Base-by-base conservation (phyloP, 352 stramenopile species). In the Globisporangium viniferum region DNA sequence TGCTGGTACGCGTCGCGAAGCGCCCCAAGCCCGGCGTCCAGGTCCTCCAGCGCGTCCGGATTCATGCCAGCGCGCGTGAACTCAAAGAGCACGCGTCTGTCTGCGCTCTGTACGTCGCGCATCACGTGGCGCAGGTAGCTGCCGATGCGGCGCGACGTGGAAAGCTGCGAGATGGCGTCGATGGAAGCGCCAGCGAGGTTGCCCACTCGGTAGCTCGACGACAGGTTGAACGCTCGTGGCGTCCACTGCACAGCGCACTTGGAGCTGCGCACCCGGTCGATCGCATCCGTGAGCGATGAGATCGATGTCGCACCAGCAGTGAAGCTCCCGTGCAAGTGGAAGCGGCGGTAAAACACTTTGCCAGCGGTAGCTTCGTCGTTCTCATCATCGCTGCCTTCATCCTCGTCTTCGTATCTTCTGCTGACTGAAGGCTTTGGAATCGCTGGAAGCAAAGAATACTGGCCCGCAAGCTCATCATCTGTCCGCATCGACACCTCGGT, bases 31-130 rank as follows among this genome's bases (percentile, higher is more conserved):
- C 74, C 57, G 8, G 79, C 77, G 46, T 81, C 70, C 15, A 93
- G 63, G 48, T 95, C 85, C 56, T 89, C 76, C 0, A 84, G 59
- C 1, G 82, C 88, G 56, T 95, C 88, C 0, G 78, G 68, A 67
- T 77, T 89, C 88, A 95, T 93, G 4, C 88, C 88, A 7, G 79
- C 73, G 58, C 83, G 75, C 14, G 78, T 88, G 58, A 89, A 95
- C 68, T 95, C 85, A 68, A 88, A 90, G 36, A 91, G 63, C 6
- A 91, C 80, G 35, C 88, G 82, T 27, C 79, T 82, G 68, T 93
- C 81, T 22, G 60, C 82, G 39, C 62, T 72, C 41, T 72, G 65
- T 8, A 77, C 73, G 27, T 69, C 73, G 35, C 73, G 71, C 35
- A 75, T 79, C 31, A 90, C 63, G 24, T 68, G 51, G 2, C 33